These are phyloP conservation scores for Cercospora sesami DNA, from an alignment of 2,329 filamentous ascomycete species.

Conservation along the genomic window DNA sequence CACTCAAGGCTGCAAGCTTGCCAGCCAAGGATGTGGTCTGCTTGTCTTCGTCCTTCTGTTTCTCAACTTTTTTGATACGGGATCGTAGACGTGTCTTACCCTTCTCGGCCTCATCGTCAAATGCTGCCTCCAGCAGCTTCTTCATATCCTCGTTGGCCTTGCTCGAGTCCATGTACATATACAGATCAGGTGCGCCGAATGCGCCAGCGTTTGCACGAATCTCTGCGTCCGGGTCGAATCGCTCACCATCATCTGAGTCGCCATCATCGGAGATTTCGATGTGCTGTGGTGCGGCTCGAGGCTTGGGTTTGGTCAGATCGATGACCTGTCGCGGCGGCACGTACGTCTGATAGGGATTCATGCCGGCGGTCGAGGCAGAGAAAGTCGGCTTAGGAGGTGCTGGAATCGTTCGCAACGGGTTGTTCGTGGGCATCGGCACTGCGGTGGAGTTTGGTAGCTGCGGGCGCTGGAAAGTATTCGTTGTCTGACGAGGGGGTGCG, in stretches of 20 bases:
- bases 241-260: constrained; percentile 42
- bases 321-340: constrained; percentile 43
- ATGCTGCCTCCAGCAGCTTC: constrained; percentile 75
- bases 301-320: constrained; percentile 46
- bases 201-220: constrained; percentile 48
- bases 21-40: constrained; percentile 45
- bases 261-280: constrained; percentile 28
- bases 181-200: constrained; percentile 57
- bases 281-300: constrained; percentile 8
- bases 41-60: constrained; percentile 35
- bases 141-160: constrained; percentile 77
- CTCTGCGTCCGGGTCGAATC: constrained; percentile 51
- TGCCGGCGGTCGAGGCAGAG: constrained; percentile 46
- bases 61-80: constrained; percentile 46
- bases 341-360: constrained; percentile 24
- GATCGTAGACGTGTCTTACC: constrained; percentile 47
- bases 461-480: constrained; percentile 4
- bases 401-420: constrained; percentile 48
- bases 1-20: constrained; percentile 47
- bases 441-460: constrained; percentile 2
- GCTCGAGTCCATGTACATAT: constrained; percentile 66
- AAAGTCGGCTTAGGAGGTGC: constrained; percentile 55
- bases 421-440: constrained; percentile 47
- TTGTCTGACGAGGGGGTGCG: constrained; percentile 25
- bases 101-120: constrained; percentile 70